Evolutionary conservation across 1,139 yeast species (phyloP), one percentile per base, ranked within the genome.

Genomic region (Sporopachydermia cereana): DNA sequence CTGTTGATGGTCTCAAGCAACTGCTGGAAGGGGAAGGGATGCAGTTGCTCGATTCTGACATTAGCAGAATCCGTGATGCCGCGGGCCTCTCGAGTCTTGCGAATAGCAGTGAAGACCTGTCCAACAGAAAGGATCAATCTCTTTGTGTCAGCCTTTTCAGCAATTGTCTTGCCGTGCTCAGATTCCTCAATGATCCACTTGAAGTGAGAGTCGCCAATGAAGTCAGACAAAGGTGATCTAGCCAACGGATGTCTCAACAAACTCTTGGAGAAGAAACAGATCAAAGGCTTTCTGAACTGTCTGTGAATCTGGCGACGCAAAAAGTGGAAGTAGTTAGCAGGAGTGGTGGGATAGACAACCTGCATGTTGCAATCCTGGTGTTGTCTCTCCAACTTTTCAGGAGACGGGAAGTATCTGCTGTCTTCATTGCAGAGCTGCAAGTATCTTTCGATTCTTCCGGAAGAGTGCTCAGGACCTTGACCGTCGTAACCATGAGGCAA

Each of bases 401-500:
- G 78, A 43, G 85, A 66, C 63, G 98, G 99, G 95, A 85, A 93
- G 58, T 63, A 69, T 69, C 97, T 83, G 58, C 85, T 89, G 64
- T 93, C 98, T 71, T 93, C 99, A 64, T 89, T 91, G 64, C 95
- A 83, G 62, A 93, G 70, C 71, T 85, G 96, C 66, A 93, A 76
- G 71, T 88, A 93, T 72, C 99, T 82, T 72, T 93, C 99, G 49
- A 93, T 71, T 76, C 98, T 83, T 60, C 95, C 97, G 50, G 96
- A 85, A 31, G 98, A 91, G 69, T 93, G 99, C 71, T 93, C 99
- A 54, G 98, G 98, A 59, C 99, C 99, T 73, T 91, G 98, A 56
- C 99, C 99, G 66, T 93, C 99, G 64, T 89, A 93, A 71, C 99
- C 99, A 64, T 93, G 99, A 50, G 99, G 99, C 66, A 93, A 76